phyloP scores from a whole-genome alignment of 352 stramenopile genomes.

The Discostella stelligera region DNA sequence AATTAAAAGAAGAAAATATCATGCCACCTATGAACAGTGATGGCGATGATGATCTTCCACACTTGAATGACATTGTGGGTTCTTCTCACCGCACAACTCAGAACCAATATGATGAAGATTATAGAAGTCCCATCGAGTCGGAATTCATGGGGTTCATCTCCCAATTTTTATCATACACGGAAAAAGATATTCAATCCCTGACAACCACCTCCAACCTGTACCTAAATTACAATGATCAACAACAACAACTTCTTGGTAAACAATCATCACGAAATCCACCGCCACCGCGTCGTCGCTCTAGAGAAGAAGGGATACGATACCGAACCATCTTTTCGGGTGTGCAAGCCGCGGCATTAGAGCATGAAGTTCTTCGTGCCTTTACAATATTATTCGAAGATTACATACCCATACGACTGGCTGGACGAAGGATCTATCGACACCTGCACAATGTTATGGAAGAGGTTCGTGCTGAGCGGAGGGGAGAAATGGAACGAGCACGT shows the following conservation, averaged over 20 bases:
- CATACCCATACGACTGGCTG: conserved; percentile 58
- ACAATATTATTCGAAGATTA: conserved; percentile 76
- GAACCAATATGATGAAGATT: conserved; percentile 29
- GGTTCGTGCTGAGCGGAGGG: conserved; percentile 27
- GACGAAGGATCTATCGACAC: conserved; percentile 57
- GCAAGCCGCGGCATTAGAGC: conserved; percentile 41
- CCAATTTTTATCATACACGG: conserved; percentile 43
- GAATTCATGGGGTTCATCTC: conserved; percentile 39
- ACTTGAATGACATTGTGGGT: too few relatives aligned
- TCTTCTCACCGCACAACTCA: neutral
- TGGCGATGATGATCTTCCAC: neutral
- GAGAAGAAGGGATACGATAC: conserved; percentile 46
- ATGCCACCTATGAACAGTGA: conserved; percentile 18
- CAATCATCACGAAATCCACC: neutral
- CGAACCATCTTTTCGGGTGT: conserved; percentile 58
- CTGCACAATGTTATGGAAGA: conserved; percentile 54
- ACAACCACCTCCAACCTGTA: conserved; percentile 46
- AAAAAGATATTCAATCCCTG: conserved; percentile 42
- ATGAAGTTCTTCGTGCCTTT: conserved; percentile 61
- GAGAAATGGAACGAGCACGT: conserved; percentile 42
- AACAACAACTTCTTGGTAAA: neutral
- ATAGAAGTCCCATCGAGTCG: conserved; percentile 29
- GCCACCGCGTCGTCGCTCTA: conserved; percentile 13
- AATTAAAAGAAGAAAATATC: conserved; percentile 37
- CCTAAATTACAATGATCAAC: conserved; percentile 11